Evolutionary conservation across 768 basidiomycete genomes (phyloP).

Genomic region (Gyrodon lividus): DNA sequence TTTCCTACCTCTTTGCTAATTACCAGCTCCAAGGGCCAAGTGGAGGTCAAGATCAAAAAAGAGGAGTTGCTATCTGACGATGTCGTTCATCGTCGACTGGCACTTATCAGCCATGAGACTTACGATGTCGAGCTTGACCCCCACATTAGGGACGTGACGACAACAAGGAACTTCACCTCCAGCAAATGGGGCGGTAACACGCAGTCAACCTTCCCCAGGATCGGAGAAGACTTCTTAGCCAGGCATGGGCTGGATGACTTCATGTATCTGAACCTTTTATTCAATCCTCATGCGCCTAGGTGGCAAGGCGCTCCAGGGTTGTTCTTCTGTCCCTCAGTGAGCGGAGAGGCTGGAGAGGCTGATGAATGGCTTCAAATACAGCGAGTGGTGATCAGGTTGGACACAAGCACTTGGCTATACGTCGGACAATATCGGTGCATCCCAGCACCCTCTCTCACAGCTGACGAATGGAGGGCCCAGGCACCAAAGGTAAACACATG

Average conservation of each 20-base stretch:
- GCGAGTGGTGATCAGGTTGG: conserved; percentile 12
- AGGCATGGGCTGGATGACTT: conserved; percentile 18
- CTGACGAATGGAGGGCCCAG: conserved; percentile 20
- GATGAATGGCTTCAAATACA: not conserved
- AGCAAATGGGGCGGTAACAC: conserved; percentile 19
- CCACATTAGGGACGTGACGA: conserved; percentile 15
- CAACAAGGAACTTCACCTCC: conserved; percentile 15
- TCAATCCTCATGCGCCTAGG: conserved; percentile 18
- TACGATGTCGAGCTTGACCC: conserved; percentile 15
- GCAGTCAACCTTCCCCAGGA: conserved; percentile 11
- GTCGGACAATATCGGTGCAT: conserved; percentile 20
- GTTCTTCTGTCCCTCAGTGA: conserved; percentile 12
- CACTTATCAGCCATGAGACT: not conserved
- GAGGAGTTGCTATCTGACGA: conserved; percentile 22
- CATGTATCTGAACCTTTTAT: conserved; percentile 17
- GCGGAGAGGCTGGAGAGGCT: not conserved
- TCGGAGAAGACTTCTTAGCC: conserved; percentile 9
- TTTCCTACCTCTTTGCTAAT: not conserved
- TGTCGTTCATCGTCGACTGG: conserved; percentile 15
- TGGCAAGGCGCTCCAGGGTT: conserved; percentile 17
- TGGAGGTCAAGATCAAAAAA: conserved; percentile 14
- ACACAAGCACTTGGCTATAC: conserved; percentile 14
- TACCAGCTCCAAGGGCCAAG: not conserved
- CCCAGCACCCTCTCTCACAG: conserved; percentile 6
- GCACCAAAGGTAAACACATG: conserved; percentile 3